phyloP scores from a whole-genome alignment of 306 rosid species.

The Gastrolobium villosum region DNA sequence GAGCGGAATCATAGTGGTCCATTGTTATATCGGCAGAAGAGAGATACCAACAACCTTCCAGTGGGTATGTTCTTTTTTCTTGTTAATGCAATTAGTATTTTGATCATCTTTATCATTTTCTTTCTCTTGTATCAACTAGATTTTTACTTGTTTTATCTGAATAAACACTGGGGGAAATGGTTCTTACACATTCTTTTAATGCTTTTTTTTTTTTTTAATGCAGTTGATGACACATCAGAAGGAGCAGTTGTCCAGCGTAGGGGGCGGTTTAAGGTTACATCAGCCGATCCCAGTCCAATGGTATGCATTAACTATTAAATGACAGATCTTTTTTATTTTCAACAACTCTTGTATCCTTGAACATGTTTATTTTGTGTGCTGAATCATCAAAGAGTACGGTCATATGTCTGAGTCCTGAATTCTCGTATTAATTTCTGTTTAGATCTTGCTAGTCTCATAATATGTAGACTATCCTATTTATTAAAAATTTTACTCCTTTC shows the following conservation, averaged over 20 bases:
- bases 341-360: conserved; percentile 17
- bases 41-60: conserved; percentile 71
- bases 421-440: conserved; percentile 28
- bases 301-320: conserved; percentile 53
- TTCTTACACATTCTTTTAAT: conserved; percentile 3
- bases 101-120: conserved; percentile 19
- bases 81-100: conserved; percentile 17
- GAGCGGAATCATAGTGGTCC: conserved; percentile 90
- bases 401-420: conserved; percentile 5
- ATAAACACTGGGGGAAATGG: conserved; percentile 18
- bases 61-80: conserved; percentile 63
- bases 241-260: conserved; percentile 84
- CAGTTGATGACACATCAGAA: conserved; percentile 91
- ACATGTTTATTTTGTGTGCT: conserved; percentile 23
- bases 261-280: conserved; percentile 95
- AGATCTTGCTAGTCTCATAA: conserved; percentile 30
- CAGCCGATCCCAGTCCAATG: conserved; percentile 87
- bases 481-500: background rate
- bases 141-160: conserved; percentile 30
- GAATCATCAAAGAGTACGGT: conserved; percentile 27
- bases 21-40: conserved; percentile 76
- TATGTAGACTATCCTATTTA: conserved; percentile 16
- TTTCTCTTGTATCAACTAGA: conserved; percentile 38
- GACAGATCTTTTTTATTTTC: conserved; percentile 2
- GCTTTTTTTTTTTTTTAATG: conserved; percentile 33